A percentile compares a stretch with the other conserved stretches of the same genome.
These are phyloP conservation scores for Fulvia fulva DNA, from an alignment of 2,329 filamentous ascomycete genomes.

Conservation along the genomic window DNA sequence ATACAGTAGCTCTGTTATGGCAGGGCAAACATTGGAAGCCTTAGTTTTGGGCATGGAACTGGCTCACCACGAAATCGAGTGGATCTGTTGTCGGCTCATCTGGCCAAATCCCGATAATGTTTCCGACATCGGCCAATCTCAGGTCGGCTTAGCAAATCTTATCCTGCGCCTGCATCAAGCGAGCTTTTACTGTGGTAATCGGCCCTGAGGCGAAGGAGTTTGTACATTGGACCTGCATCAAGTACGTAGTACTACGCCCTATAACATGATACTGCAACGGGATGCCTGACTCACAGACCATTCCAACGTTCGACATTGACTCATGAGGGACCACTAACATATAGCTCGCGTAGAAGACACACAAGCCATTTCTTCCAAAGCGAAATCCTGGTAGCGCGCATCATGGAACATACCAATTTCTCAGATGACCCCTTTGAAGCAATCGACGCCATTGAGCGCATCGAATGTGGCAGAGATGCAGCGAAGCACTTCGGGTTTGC, in stretches of 20 bases:
- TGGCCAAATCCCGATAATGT: background rate
- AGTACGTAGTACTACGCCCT: background rate
- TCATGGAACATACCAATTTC: background rate
- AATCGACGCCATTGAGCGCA: slow-evolving; percentile 11
- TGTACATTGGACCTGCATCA: background rate
- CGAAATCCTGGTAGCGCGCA: background rate
- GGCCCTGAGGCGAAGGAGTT: background rate
- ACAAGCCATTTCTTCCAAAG: background rate
- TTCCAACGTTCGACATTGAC: background rate
- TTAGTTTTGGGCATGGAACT: background rate
- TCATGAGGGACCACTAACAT: background rate
- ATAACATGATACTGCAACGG: background rate
- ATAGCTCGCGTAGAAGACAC: background rate
- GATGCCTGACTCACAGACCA: background rate
- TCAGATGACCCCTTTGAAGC: background rate
- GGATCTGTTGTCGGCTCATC: background rate
- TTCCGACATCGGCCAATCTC: background rate
- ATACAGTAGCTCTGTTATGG: background rate
- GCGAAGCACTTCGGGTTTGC: slow-evolving; percentile 67
- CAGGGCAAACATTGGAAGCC: background rate
- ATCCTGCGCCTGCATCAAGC: background rate
- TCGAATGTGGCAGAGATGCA: slow-evolving; percentile 39
- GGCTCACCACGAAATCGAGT: background rate
- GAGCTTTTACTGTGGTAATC: background rate
- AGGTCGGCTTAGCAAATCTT: background rate